phyloP scores from a whole-genome alignment of 768 basidiomycete genomes.

The Hypholoma sublateritium region DNA sequence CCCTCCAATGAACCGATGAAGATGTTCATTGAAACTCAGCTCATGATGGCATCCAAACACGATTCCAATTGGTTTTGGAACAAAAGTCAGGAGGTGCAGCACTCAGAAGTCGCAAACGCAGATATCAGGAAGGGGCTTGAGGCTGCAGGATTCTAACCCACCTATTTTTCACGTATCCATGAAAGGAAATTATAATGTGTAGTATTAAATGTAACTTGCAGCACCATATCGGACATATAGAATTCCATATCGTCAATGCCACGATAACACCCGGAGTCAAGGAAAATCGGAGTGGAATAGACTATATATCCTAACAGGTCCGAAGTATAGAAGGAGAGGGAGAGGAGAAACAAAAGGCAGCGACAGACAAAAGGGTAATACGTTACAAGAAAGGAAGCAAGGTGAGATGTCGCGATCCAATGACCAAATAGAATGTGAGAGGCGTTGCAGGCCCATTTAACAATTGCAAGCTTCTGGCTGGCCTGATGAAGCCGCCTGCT shows the following conservation, averaged over 20 bases:
- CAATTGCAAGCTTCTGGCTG: constrained; percentile 78
- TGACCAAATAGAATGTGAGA: constrained; percentile 8
- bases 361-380: constrained; percentile 25
- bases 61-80: constrained; percentile 57
- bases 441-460: constrained; percentile 31
- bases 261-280: constrained; percentile 1
- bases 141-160: constrained; percentile 58
- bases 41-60: constrained; percentile 38
- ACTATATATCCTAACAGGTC: constrained; percentile 39
- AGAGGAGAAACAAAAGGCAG: constrained; percentile 17
- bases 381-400: constrained; percentile 32
- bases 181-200: constrained; percentile 16
- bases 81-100: constrained; percentile 60
- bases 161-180: background rate
- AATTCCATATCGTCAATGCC: constrained; percentile 8
- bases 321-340: constrained; percentile 20
- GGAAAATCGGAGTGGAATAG: constrained; percentile 10
- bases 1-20: constrained; percentile 43
- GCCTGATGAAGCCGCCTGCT: constrained; percentile 49
- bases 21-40: constrained; percentile 46
- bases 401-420: constrained; percentile 15
- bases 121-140: constrained; percentile 70
- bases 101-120: constrained; percentile 56
- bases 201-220: constrained; percentile 24
- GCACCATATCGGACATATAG: constrained; percentile 20